Base-by-base conservation (phyloP, 805 yeast genomes). In the Suhomyces sp. region DNA sequence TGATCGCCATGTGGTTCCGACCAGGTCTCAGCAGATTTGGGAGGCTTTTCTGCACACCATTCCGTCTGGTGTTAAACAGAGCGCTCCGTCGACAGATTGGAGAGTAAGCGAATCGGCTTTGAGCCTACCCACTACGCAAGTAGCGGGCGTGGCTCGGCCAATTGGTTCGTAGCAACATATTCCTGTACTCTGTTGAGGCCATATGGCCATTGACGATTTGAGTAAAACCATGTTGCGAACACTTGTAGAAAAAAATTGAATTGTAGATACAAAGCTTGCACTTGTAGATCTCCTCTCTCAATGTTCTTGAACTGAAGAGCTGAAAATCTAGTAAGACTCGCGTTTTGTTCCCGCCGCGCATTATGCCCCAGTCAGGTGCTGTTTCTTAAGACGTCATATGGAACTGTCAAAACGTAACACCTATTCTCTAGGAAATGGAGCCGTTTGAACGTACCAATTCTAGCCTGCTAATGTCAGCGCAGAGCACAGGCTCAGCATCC, bases 191-290 rank as follows among this genome's bases (percentile, higher is more conserved):
- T 92, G 86, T 96, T 96, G 80, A 87, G 83, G 88, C 86, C 84
- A 87, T 78, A 66, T 75, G 94, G 84, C 96, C 84, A 65, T 79
- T 93, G 83, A 85, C 86, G 96, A 94, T 84, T 89, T 89, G 97
- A 93, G 98, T 91, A 89, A 89, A 92, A 92, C 98, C 98, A 92
- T 93, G 96, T 90, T 85, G 97, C 96, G 77, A 70, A 93, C 97
- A 93, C 85, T 63, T 67, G 29, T 44, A 39, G 22, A n/a, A n/a
- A n/a, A n/a, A n/a, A n/a, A n/a, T n/a, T n/a, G n/a, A n/a, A n/a
- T n/a, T n/a, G n/a, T n/a, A n/a, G n/a, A n/a, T n/a, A n/a, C n/a
- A n/a, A n/a, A n/a, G n/a, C n/a, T n/a, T n/a, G n/a, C n/a, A 4
- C 44, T 7, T 24, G 29, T 21, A 13, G 31, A 6, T n/a, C n/a